Base-by-base conservation (phyloP, 352 stramenopile genomes). In the Globisporangium emineosum region DNA sequence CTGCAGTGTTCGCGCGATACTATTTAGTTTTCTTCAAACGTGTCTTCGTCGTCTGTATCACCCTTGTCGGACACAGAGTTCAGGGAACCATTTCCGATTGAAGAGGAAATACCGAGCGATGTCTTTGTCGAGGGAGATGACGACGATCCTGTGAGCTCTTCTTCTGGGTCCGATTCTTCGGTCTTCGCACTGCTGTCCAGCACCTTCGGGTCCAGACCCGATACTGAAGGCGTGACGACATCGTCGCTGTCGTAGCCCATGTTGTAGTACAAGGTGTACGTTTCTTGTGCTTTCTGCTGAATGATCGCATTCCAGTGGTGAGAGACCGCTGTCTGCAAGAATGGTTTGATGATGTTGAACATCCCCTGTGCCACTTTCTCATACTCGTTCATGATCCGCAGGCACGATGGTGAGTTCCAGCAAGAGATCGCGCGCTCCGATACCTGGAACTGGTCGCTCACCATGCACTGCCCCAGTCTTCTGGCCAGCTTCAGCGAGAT, bases 371-470 rank as follows among this genome's bases (percentile, higher is more conserved):
- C 86, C 62, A 94, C 57, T 60, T 92, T 93, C 62, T 94, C 86
- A 79, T 94, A 94, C 74, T 90, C 84, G 70, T 94, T 94, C 86
- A 94, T 94, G 70, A 94, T 90, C 40, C 86, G 86, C 62, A 92
- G 76, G 53, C 86, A 94, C 43, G 81, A 71, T 10, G 86, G 73
- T 35, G 84, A 93, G 45, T 79, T 88, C 85, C 85, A 95, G 59
- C 83, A 93, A 56, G 85, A 89, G 50, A 93, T 91, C 15, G 87
- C 85, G 43, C 87, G 85, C 62, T 95, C 87, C 55, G 84, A 78
- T 19, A 95, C 87, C 65, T 95, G 87, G 55, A 93, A 93, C 72
- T 95, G 87, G 58, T 90, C 79, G 62, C 81, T 91, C 21, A 88
- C 65, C 81, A 95, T 93, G 42, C 72, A 92, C 66, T 85, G 75